Base-by-base conservation (phyloP, 768 basidiomycete genomes). In the Amanita inopinata region DNA sequence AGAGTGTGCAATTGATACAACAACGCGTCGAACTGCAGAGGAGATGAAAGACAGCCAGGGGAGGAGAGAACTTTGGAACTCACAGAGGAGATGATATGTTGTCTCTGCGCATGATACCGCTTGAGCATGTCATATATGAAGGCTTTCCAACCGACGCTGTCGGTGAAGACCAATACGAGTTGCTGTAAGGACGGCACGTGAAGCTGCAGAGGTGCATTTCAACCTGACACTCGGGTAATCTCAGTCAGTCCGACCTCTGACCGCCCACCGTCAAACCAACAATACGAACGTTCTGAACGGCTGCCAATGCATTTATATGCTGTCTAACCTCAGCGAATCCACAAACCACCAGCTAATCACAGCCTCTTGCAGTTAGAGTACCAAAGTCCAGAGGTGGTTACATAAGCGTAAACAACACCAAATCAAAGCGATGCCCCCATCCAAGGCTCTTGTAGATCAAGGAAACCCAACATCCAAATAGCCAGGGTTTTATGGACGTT, bases 1-100 rank as follows among this genome's bases (percentile, higher is more conserved):
- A 87, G 57, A 38, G 76, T 71, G 58, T 83, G 76, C 48, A 89
- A 63, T 56, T 86, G 81, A 62, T 81, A 81, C 46, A 83, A 65
- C 23, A 86, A 61, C 46, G 69, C 61, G 58, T 87, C 80, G 57
- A 87, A 70, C 86, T 87, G 53, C 33, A 50, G 27, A 42, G 37
- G 40, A 33, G 37, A 39, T 51, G 40, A 33, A 39, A 49, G 30
- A 30, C 44, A 20, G 44, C 33, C 38, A 32, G 27, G 2, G 24
- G 33, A 40, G 30, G 18, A 46, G 17, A 43, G 24, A 28, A 20
- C 14, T 32, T 38, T 28, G 42, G 32, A 38, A 60, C 80, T 51
- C 56, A 80, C 82, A 25, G 81, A 78, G 54, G 72, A 65, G 53
- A 83, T 70, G 58, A 84, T 69, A 60, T 84, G 82, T 60, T 76